These are phyloP conservation scores for Alternaria sp. DNA, from an alignment of 2,329 filamentous ascomycete genomes.

Conservation along the genomic window DNA sequence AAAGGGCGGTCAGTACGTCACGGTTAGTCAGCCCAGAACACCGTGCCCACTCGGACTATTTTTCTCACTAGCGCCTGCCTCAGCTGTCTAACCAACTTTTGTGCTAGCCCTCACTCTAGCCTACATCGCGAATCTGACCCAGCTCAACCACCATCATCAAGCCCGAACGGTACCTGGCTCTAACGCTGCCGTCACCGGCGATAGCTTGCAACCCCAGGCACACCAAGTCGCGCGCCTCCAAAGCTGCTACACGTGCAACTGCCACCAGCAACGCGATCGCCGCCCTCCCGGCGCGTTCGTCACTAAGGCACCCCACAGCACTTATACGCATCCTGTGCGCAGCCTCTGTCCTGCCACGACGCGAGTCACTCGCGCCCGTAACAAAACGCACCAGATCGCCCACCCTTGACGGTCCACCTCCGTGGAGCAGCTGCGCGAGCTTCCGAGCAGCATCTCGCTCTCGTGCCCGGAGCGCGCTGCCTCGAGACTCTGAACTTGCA, in stretches of 20 bases:
- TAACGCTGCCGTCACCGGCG: constrained; percentile 35
- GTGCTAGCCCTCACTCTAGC: constrained; percentile 33
- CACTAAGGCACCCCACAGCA: constrained; percentile 23
- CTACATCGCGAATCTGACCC: constrained; percentile 50
- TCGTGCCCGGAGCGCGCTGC: constrained; percentile 8
- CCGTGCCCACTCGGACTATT: constrained; percentile 23
- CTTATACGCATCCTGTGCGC: constrained; percentile 13
- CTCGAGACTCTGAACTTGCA: constrained; percentile 16
- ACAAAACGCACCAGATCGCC: constrained; percentile 23
- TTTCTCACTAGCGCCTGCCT: constrained; percentile 29
- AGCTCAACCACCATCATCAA: constrained; percentile 33
- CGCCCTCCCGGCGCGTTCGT: constrained; percentile 27
- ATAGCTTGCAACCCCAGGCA: constrained; percentile 34
- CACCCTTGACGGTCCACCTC: constrained; percentile 15
- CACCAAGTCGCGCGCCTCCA: constrained; percentile 33
- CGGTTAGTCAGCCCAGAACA: constrained; percentile 30
- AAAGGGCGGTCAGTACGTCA: constrained; percentile 21
- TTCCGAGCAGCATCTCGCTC: constrained; percentile 9
- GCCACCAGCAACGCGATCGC: constrained; percentile 34
- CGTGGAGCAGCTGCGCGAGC: constrained; percentile 14
- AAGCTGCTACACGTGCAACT: constrained; percentile 47
- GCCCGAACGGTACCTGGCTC: constrained; percentile 37
- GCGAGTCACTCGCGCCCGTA: constrained; percentile 32
- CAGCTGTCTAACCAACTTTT: constrained; percentile 48
- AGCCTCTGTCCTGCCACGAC: constrained; percentile 17